Conservation (phyloP, 2,329 filamentous ascomycete species). For the Paracoccidioides lutzii region DNA sequence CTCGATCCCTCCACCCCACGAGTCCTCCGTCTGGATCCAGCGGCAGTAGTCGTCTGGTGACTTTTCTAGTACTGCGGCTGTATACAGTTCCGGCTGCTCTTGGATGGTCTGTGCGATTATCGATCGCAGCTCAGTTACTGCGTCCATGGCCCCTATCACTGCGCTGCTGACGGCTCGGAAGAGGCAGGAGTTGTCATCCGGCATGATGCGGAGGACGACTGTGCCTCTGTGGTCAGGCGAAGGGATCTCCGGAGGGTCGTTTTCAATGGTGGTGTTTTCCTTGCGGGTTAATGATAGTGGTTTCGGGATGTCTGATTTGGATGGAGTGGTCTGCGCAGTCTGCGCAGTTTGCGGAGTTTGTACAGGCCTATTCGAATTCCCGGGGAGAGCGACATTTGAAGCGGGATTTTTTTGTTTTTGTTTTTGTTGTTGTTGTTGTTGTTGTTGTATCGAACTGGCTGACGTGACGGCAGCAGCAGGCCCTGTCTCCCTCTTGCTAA, state of each 20-base stretch:
- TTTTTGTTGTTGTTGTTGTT: background rate
- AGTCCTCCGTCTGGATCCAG: conserved; percentile 66
- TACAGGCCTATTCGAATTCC: background rate
- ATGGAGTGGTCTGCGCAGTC: background rate
- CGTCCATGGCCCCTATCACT: conserved; percentile 54
- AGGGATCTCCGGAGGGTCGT: conserved; percentile 49
- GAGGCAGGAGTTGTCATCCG: conserved; percentile 89
- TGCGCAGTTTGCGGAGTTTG: background rate
- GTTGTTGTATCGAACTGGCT: background rate
- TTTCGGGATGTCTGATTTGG: conserved; percentile 5
- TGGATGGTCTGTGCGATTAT: conserved; percentile 71
- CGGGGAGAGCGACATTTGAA: background rate
- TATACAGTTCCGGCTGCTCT: conserved; percentile 57
- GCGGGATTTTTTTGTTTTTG: background rate
- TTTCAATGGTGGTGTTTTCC: conserved; percentile 24
- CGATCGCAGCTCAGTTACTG: conserved; percentile 59
- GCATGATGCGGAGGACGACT: conserved; percentile 77
- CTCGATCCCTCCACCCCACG: conserved; percentile 89
- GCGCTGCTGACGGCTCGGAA: conserved; percentile 80
- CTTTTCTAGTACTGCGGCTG: conserved; percentile 61
- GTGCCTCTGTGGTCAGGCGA: conserved; percentile 44
- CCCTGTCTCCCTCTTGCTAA: conserved; percentile 35
- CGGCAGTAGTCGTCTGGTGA: conserved; percentile 62
- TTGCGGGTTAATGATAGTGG: conserved; percentile 24
- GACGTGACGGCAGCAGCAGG: conserved; percentile 6